Evolutionary conservation across 2,329 filamentous ascomycete species (phyloP).

Genomic region (Xylariaceae sp.): DNA sequence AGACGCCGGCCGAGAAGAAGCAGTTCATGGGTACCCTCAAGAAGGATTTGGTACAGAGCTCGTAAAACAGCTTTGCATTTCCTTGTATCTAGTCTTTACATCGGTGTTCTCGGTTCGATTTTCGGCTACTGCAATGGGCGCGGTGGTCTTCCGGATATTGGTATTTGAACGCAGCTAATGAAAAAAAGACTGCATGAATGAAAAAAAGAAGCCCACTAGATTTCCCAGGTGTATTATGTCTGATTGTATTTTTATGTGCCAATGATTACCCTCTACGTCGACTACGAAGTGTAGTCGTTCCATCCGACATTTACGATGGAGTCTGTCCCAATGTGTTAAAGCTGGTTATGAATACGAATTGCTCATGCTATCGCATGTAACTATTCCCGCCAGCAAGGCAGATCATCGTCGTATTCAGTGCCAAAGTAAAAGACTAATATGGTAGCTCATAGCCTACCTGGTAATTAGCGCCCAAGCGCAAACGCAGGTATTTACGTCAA

Average conservation of each 20-base stretch:
- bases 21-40: constrained; percentile 97
- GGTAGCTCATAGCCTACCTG: too few relatives aligned
- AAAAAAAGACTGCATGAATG: constrained; percentile 30
- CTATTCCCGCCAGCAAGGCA: too few relatives aligned
- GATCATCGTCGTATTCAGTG: too few relatives aligned
- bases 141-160: constrained; percentile 28
- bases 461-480: too few relatives aligned
- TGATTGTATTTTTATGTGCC: background rate
- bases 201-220: constrained; percentile 26
- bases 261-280: background rate
- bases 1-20: constrained; percentile 97
- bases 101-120: constrained; percentile 50
- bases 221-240: constrained; percentile 11
- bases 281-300: background rate
- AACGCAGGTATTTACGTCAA: too few relatives aligned
- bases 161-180: constrained; percentile 34
- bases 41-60: constrained; percentile 70
- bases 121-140: constrained; percentile 32
- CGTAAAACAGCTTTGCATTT: constrained; percentile 36
- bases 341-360: too few relatives aligned
- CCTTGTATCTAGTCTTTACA: constrained; percentile 46
- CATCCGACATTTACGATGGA: too few relatives aligned
- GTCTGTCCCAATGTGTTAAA: background rate
- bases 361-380: too few relatives aligned
- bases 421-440: too few relatives aligned